A percentile compares a stretch with the other conserved stretches of the same genome.
Evolutionary conservation across 495 filamentous ascomycete species (phyloP).

Genomic region (Parathielavia appendiculata): DNA sequence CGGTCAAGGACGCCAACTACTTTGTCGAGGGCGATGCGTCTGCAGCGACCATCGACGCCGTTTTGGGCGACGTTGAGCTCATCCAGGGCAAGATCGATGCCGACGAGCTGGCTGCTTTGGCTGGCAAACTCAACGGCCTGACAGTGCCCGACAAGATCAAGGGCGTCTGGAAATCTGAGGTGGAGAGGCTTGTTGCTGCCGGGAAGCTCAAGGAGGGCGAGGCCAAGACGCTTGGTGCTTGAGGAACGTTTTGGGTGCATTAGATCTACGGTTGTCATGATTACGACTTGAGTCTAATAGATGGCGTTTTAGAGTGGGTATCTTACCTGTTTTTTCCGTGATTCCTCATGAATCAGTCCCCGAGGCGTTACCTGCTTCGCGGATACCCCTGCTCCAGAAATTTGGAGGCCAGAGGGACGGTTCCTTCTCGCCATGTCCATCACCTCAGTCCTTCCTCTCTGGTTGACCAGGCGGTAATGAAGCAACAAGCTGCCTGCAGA

Average conservation of each 20-base stretch:
- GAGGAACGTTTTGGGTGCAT: neutral
- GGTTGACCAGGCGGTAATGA: no score
- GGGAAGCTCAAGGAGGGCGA: conserved; percentile 84
- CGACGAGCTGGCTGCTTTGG: conserved; percentile 78
- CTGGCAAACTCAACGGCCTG: conserved; percentile 67
- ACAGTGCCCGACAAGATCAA: conserved; percentile 68
- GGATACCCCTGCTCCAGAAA: neutral
- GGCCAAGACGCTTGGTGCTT: conserved; percentile 38
- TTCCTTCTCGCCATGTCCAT: no score
- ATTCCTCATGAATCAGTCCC: neutral
- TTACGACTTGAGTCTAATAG: conserved; percentile 10
- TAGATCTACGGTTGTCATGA: conserved; percentile 6
- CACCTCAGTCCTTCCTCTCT: no score
- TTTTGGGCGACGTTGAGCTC: conserved; percentile 83
- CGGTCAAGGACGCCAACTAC: conserved; percentile 96
- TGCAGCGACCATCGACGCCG: conserved; percentile 68
- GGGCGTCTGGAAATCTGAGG: conserved; percentile 60
- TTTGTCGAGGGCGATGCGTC: conserved; percentile 63
- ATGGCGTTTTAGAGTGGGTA: neutral
- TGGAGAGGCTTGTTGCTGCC: conserved; percentile 63
- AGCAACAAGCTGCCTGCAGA: no score
- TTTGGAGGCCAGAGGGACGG: no score
- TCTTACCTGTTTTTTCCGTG: neutral
- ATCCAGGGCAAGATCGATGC: conserved; percentile 81
- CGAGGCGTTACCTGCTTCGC: neutral